Percentiles rank a stretch among this genome's conserved stretches.
Evolutionary conservation across 768 basidiomycete genomes (phyloP).

Genomic region (Xerocomus spinulosus): DNA sequence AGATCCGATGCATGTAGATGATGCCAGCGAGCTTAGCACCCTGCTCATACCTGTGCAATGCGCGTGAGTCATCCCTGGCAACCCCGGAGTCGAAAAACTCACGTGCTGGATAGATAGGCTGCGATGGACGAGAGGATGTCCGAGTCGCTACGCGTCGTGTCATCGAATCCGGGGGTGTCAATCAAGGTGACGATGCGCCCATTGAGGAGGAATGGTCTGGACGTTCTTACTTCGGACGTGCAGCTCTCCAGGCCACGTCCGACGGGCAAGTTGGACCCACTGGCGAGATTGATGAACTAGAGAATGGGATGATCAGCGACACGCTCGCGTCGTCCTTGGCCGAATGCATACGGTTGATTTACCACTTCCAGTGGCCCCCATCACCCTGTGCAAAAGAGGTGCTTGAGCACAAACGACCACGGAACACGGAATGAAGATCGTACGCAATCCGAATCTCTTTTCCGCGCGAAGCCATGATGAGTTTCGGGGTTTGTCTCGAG

Average conservation of each 20-base stretch:
- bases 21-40: constrained; percentile 44
- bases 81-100: too few species aligned
- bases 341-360: constrained; percentile 31
- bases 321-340: background rate
- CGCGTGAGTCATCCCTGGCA: background rate
- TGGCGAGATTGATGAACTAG: constrained; percentile 52
- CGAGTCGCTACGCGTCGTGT: constrained; percentile 45
- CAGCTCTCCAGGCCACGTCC: constrained; percentile 48
- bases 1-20: constrained; percentile 54
- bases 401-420: background rate
- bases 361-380: constrained; percentile 35
- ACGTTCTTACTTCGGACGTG: constrained; percentile 42
- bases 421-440: background rate
- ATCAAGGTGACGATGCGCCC: constrained; percentile 45
- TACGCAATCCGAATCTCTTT: constrained; percentile 34
- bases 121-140: constrained; percentile 51
- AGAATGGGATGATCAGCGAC: background rate
- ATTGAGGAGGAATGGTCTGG: constrained; percentile 42
- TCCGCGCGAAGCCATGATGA: constrained; percentile 23
- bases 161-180: constrained; percentile 63
- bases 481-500: background rate
- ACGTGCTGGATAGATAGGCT: constrained; percentile 33
- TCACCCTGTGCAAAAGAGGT: constrained; percentile 22
- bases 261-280: constrained; percentile 44
- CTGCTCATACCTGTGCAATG: constrained; percentile 27